phyloP scores from a whole-genome alignment of 2,329 filamentous ascomycete genomes.

The Byssoonygena ceratinophila region DNA sequence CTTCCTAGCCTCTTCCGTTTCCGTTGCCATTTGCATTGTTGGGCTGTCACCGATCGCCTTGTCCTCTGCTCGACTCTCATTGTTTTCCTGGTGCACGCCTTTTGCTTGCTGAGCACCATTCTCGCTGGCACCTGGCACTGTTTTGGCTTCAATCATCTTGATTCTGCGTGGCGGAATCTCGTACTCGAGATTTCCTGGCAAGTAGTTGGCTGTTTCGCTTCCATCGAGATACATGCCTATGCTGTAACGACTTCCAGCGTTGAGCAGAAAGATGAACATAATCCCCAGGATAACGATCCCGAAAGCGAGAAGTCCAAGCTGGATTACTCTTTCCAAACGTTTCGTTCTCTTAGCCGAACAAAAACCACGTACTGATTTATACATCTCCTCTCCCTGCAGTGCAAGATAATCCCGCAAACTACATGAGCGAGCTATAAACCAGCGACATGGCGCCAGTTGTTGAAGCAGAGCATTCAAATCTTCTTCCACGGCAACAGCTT shows the following conservation, averaged over 20 bases:
- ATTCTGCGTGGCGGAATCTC: neutral
- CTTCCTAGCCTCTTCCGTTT: neutral
- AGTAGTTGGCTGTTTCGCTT: neutral
- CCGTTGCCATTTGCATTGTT: neutral
- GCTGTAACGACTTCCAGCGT: neutral
- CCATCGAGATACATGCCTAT: neutral
- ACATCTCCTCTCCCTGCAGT: neutral
- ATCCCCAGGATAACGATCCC: neutral
- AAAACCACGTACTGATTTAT: neutral
- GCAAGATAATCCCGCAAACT: neutral
- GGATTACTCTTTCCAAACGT: neutral
- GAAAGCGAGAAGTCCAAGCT: neutral
- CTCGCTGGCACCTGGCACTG: neutral
- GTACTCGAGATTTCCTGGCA: neutral
- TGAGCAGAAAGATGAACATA: neutral
- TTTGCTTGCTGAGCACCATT: neutral
- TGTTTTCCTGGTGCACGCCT: neutral
- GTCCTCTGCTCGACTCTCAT: neutral
- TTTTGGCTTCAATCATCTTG: neutral
- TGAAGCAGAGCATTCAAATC: neutral
- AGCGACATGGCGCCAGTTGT: neutral
- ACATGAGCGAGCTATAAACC: neutral
- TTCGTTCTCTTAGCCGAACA: no score
- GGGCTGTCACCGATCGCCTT: neutral
- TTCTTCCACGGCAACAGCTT: neutral